Evolutionary conservation across 305 asterid species (phyloP).

Genomic region (Plantago coronopus): DNA sequence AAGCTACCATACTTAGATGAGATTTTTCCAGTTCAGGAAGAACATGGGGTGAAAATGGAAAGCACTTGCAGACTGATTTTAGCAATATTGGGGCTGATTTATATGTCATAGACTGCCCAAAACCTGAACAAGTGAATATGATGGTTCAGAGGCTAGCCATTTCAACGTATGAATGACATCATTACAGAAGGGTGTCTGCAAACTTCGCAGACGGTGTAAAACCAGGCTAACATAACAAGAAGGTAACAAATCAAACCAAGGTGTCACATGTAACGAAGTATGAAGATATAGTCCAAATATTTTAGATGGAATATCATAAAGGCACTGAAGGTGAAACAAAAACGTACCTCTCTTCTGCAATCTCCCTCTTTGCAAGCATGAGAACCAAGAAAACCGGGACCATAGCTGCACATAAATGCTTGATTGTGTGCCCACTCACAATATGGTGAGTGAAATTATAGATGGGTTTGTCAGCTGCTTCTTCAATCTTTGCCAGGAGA

Average conservation of each 20-base stretch:
- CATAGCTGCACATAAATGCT: conserved; percentile 94
- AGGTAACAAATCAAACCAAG: not conserved
- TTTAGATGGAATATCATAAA: conserved; percentile 1
- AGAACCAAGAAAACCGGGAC: conserved; percentile 87
- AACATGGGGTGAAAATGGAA: too few relatives aligned
- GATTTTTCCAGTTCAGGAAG: too few relatives aligned
- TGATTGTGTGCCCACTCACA: conserved; percentile 90
- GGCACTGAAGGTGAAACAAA: conserved; percentile 19
- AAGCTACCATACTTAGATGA: too few relatives aligned
- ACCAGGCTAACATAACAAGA: conserved; percentile 5
- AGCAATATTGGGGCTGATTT: too few relatives aligned
- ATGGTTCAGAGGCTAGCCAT: too few relatives aligned
- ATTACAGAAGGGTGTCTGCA: too few relatives aligned
- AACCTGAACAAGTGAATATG: too few relatives aligned
- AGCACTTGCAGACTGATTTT: too few relatives aligned
- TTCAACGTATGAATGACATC: too few relatives aligned
- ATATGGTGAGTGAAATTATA: conserved; percentile 62
- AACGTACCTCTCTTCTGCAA: conserved; percentile 61
- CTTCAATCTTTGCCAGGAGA: conserved; percentile 89
- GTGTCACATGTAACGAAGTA: not conserved
- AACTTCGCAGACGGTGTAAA: too few relatives aligned
- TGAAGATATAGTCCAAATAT: not conserved
- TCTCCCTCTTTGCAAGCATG: conserved; percentile 87
- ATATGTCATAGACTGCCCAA: too few relatives aligned
- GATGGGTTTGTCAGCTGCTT: conserved; percentile 85